phyloP scores from a whole-genome alignment of 139 green algal species.

The Spirogloea muscicola region DNA sequence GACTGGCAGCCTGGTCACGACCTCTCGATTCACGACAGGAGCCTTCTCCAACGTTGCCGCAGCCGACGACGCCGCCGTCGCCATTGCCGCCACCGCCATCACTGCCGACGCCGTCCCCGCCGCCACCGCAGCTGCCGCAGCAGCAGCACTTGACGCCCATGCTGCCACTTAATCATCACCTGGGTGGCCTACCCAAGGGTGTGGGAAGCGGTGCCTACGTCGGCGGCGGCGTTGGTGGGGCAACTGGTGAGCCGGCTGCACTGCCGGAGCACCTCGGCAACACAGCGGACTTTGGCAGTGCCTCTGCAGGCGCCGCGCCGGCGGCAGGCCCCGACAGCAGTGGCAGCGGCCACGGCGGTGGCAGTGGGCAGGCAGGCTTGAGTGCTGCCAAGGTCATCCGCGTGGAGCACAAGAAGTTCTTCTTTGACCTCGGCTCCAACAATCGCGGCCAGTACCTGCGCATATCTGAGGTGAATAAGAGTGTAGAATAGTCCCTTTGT shows the following conservation, averaged over 20 bases:
- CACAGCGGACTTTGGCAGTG: too few species aligned
- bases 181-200: conserved; percentile 6
- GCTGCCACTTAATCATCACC: too few species aligned
- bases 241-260: background rate
- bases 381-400: conserved; percentile 19
- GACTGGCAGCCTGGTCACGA: too few species aligned
- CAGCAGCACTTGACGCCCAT: too few species aligned
- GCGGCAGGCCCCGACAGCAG: background rate
- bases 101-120: too few species aligned
- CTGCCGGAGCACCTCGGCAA: background rate
- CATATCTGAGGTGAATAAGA: conserved; percentile 48
- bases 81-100: too few species aligned
- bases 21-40: too few species aligned
- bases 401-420: conserved; percentile 45
- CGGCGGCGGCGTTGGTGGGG: background rate
- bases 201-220: background rate
- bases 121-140: too few species aligned
- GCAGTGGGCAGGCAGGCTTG: background rate
- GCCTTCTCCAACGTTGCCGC: too few species aligned
- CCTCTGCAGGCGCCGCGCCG: background rate
- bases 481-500: too few species aligned
- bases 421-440: conserved; percentile 44
- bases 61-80: too few species aligned
- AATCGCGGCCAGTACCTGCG: conserved; percentile 32
- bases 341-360: background rate